Base-by-base conservation (phyloP, 2,329 filamentous ascomycete species). In the Cytospora piceicola region DNA sequence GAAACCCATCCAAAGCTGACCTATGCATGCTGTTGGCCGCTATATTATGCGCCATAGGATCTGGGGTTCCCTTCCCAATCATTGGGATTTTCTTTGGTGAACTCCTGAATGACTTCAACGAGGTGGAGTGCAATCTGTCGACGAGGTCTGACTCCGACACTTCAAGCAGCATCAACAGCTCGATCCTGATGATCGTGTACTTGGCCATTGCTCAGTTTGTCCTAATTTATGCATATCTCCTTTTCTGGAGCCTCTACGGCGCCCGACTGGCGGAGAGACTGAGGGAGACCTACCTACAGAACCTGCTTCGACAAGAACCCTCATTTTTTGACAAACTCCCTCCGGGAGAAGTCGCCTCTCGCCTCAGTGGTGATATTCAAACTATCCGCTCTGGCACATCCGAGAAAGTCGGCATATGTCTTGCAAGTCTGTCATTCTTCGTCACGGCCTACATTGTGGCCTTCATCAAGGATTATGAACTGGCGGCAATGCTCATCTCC, bases 371-470 rank as follows among this genome's bases (percentile, higher is more conserved):
- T 59, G 88, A 92, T 70, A 88, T 91, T 27, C 84, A 88, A 66
- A 83, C 85, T 0, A 87, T 92, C 62, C 88, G 89, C 69, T 83
- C 84, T 0, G 90, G 89, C 9, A 90, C 88, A 0, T 88, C 86
- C 0, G 90, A 91, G 75, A 92, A 92, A 74, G 88, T 90, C 17
- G 89, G 89, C 53, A 85, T 90, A 32, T 84, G 84, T 68, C 79
- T 92, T 9, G 81, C 83, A 27, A 88, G 83, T 61, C 75, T 86
- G 11, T 86, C 87, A 2, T 92, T 90, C 73, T 91, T 91, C 72
- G 74, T 90, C 57, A 87, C 89, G 0, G 86, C 88, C 1, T 91
- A 89, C 69, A 79, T 88, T 12, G 85, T 91, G 22, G 88, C 88
- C 2, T 91, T 91, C 69, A 84, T 87, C 73, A 87, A 88, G 71